phyloP scores from a whole-genome alignment of 176 grass and related monocot species.

The Pontederia paniculata region DNA sequence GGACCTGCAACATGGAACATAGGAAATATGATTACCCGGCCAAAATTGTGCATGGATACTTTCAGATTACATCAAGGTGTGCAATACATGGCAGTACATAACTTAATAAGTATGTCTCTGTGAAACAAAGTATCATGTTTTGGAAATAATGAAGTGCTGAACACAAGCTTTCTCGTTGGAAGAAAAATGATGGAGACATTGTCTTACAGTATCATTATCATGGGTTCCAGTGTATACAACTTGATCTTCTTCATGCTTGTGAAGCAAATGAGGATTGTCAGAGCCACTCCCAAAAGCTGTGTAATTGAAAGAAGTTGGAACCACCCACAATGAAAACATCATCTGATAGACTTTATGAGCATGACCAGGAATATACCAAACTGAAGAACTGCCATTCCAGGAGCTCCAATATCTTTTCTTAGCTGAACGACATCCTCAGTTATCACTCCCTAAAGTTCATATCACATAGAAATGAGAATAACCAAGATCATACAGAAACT shows the following conservation, averaged over 20 bases:
- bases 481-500: background rate
- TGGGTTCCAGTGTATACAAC: constrained; percentile 97
- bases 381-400: constrained; percentile 95
- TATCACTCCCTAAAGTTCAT: constrained; percentile 65
- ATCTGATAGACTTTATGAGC: background rate
- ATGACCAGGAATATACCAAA: constrained; percentile 39
- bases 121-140: too few species aligned
- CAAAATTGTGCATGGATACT: background rate
- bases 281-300: constrained; percentile 72
- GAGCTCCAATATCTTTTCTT: constrained; percentile 79
- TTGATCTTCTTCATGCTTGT: constrained; percentile 95
- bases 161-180: too few species aligned
- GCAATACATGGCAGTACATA: background rate
- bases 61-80: background rate
- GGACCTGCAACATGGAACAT: constrained; percentile 23
- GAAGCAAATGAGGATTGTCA: constrained; percentile 74
- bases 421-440: constrained; percentile 86
- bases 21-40: background rate
- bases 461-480: constrained; percentile 3
- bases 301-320: background rate
- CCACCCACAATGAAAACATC: background rate
- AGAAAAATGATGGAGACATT: too few species aligned
- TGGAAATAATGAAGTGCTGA: too few species aligned
- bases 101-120: too few species aligned
- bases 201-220: constrained; percentile 84